Evolutionary conservation across 2,329 filamentous ascomycete genomes (phyloP), one percentile per base, ranked within the genome.

Genomic region (Immersiporthe knoxdaviesiana): DNA sequence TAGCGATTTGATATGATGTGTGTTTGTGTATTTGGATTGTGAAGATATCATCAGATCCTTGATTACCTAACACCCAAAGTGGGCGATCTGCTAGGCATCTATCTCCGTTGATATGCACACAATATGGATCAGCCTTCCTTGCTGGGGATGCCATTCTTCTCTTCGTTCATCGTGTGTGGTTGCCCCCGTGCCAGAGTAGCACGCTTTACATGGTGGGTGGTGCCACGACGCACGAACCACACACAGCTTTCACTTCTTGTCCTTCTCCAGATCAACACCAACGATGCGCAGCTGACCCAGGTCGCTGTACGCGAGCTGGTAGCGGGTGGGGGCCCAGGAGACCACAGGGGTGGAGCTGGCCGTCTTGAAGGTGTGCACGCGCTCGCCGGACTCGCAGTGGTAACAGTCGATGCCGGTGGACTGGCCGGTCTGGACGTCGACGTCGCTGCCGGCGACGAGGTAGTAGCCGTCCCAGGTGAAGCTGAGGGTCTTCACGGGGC

Each of bases 401-500:
- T 87, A 88, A 56, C 94, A 87, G 63, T 92, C 88, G 39, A 94
- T 78, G 12, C 90, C 90, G 67, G 86, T 79, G 35, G 87, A 85
- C 63, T 93, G 91, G 39, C 65, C 65, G 11, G 47, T 47, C 44
- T 67, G 56, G 21, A 62, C 37, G 58, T 67, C 65, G 41, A 35
- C 58, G 67, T 93, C 91, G 69, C 90, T 91, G 27, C 91, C 92
- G 12, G 89, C 91, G 2, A 90, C 88, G 32, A 94, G 81, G 76
- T 90, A 95, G 75, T 87, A 90, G 1, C 92, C 92, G 74, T 94
- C 92, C 78, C 92, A 94, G 21, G 88, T 91, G 77, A 94, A 95
- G 75, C 87, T 88, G 68, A 94, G 84, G 76, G 87, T 92, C 75
- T 88, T 86, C 37, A 94, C 89, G 3, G 91, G 88, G 1, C 90